Base-by-base conservation (phyloP, 1,284 basidiomycete genomes). In the Ganoderma resinaceum region DNA sequence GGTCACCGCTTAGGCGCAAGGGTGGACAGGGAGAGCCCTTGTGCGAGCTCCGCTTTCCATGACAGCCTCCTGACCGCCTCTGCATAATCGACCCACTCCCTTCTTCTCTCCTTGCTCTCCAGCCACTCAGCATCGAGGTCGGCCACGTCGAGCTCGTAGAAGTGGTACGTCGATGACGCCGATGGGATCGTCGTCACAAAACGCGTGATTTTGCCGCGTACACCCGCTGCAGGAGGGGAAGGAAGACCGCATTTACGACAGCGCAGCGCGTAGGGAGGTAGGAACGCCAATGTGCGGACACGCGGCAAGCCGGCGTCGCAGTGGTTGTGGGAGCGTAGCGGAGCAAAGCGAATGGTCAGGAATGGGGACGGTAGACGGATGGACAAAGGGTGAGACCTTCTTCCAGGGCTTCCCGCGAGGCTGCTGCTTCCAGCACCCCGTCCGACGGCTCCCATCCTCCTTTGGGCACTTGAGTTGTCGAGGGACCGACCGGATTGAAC, bases 301-400 rank as follows among this genome's bases (percentile, higher is more conserved):
- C 33, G 63, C 59, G 53, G 38, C 23, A 37, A 38, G 40, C 49
- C 61, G 35, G 61, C 38, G 59, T 61, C 52, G 75, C 76, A 74
- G 75, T 74, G 75, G 76, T 16, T 46, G 61, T 37, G 46, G 61
- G 49, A 58, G 55, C 55, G 37, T 5, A 46, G 43, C 43, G 52
- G 58, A 78, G 75, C 78, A 75, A 72, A 72, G 72, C 73, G 79
- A 80, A 77, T 74, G 77, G 80, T 83, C 80, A 83, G 84, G 86
- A 84, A 76, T 81, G 81, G 88, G 86, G 86, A 86, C 85, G 85
- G 91, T 88, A 88, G 69, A 76, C 73, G 84, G 84, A 91, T 86
- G 87, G 88, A 88, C 85, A 89, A 89, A 88, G 85, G 89, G 88
- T 90, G 88, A 88, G 91, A 95, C 93, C 93, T 94, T 95, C 93